These are phyloP conservation scores for Karstenula rhodostoma DNA, from an alignment of 2,329 filamentous ascomycete species.

Conservation along the genomic window DNA sequence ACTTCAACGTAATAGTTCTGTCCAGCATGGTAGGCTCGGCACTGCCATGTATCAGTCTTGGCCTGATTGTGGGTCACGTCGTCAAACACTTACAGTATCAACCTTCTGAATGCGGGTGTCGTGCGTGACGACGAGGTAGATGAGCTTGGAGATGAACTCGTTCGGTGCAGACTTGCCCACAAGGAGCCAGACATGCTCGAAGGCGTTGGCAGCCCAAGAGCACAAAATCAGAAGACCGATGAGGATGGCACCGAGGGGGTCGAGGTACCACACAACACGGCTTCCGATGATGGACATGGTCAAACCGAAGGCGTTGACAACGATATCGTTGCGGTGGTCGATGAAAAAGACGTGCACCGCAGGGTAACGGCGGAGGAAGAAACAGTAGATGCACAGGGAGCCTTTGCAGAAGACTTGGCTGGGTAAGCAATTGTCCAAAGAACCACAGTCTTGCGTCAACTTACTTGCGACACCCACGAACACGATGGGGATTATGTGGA, in stretches of 20 bases:
- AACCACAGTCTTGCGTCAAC: slow-evolving; percentile 25
- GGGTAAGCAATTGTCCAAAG: slow-evolving; percentile 12
- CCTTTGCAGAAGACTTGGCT: slow-evolving; percentile 60
- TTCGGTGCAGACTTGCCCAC: slow-evolving; percentile 69
- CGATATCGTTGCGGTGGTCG: slow-evolving; percentile 66
- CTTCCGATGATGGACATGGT: slow-evolving; percentile 65
- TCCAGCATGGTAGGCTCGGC: slow-evolving; percentile 68
- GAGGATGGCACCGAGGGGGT: slow-evolving; percentile 67
- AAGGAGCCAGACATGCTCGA: slow-evolving; percentile 68
- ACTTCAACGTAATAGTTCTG: slow-evolving; percentile 70
- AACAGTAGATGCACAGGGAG: slow-evolving; percentile 63
- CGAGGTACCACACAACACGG: slow-evolving; percentile 65
- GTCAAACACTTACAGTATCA: slow-evolving; percentile 56
- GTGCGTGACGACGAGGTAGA: slow-evolving; percentile 65
- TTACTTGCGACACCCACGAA: slow-evolving; percentile 64
- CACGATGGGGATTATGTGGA: slow-evolving; percentile 63
- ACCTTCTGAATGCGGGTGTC: slow-evolving; percentile 64
- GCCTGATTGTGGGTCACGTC: neutral
- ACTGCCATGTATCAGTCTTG: slow-evolving; percentile 40
- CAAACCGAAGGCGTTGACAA: slow-evolving; percentile 64
- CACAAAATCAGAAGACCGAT: slow-evolving; percentile 69
- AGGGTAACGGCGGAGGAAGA: slow-evolving; percentile 62
- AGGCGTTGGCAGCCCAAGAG: slow-evolving; percentile 68
- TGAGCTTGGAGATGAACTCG: slow-evolving; percentile 64
- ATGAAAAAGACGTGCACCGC: slow-evolving; percentile 66